Evolutionary conservation across 208 protist species (phyloP).

Genomic region (Acanthamoeba triangularis): DNA sequence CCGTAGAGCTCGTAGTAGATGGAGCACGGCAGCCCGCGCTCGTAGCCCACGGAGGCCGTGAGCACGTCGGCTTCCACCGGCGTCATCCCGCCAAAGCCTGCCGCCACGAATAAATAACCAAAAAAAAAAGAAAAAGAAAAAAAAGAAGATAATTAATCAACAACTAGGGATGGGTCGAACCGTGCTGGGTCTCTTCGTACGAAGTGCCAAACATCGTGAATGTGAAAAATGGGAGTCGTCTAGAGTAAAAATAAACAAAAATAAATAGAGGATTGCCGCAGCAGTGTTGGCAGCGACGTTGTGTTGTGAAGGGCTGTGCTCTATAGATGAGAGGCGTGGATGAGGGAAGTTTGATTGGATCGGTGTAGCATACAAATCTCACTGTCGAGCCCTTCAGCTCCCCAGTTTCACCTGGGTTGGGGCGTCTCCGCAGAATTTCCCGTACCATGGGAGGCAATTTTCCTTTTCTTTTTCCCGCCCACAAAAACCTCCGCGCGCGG

Average conservation of each 20-base stretch:
- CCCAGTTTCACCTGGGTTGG: too few species aligned
- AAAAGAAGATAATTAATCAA: too few species aligned
- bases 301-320: too few species aligned
- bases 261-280: not conserved
- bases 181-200: not conserved
- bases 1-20: conserved; percentile 54
- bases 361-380: not conserved
- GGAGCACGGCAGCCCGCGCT: conserved; percentile 21
- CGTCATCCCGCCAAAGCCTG: not conserved
- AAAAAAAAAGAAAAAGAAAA: too few species aligned
- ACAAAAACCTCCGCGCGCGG: too few species aligned
- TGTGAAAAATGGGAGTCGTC: too few species aligned
- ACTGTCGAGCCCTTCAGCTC: too few species aligned
- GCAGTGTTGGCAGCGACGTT: too few species aligned
- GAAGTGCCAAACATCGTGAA: not conserved
- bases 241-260: not conserved
- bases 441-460: too few species aligned
- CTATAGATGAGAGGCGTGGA: not conserved
- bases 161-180: not conserved
- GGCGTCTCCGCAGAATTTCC: too few species aligned
- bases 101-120: not conserved
- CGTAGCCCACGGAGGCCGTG: not conserved
- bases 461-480: too few species aligned
- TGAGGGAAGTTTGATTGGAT: too few species aligned
- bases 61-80: conserved; percentile 26